Conservation (phyloP, 1,284 basidiomycete species). For the Xerocomus cyaneibrunnescens region DNA sequence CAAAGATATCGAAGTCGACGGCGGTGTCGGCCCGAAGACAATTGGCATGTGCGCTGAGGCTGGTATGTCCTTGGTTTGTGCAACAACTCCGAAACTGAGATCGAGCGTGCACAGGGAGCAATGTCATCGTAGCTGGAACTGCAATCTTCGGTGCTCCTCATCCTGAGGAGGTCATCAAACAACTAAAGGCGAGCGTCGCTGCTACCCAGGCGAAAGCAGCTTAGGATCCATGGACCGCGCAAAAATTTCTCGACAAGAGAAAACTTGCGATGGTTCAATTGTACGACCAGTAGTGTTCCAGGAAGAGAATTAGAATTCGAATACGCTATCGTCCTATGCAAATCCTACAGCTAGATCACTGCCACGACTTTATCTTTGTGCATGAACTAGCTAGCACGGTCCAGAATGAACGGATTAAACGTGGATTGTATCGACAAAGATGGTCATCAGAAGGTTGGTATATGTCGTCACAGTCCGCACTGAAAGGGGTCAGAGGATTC, state of each 20-base stretch:
- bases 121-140: conserved; percentile 98
- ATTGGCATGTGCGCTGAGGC: conserved; percentile 89
- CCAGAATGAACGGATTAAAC: conserved; percentile 17
- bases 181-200: conserved; percentile 72
- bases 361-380: conserved; percentile 3
- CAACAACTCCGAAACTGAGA: neutral
- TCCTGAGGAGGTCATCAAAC: conserved; percentile 76
- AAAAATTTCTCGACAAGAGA: neutral
- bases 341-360: conserved; percentile 18
- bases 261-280: neutral
- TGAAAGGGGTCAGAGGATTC: conserved; percentile 26
- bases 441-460: conserved; percentile 32
- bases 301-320: conserved; percentile 25
- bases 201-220: conserved; percentile 57
- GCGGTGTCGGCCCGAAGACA: conserved; percentile 92
- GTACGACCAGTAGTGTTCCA: neutral
- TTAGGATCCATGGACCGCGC: conserved; percentile 1
- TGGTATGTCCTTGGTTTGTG: conserved; percentile 48
- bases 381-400: conserved; percentile 17
- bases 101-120: conserved; percentile 64
- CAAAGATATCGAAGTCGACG: conserved; percentile 97
- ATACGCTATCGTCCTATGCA: conserved; percentile 28
- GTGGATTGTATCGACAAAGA: conserved; percentile 25
- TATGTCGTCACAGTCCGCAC: conserved; percentile 30
- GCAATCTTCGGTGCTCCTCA: conserved; percentile 87